Conservation (phyloP, 1,284 basidiomycete species). For the Ustilago esculenta region DNA sequence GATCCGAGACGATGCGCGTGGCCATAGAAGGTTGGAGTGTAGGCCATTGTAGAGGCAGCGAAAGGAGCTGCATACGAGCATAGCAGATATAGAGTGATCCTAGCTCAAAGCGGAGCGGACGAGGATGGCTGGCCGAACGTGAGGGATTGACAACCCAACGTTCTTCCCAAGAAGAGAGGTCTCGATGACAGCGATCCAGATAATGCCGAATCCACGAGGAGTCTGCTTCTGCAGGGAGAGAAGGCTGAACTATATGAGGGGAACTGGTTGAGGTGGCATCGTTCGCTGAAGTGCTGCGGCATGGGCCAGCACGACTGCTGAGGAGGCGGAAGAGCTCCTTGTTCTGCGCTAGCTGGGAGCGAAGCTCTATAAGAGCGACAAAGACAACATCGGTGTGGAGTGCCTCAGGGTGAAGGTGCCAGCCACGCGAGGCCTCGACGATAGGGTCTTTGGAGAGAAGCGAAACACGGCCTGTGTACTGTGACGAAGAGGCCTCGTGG, state of each 20-base stretch:
- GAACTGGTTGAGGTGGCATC: neutral
- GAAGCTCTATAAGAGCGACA: slow-evolving; percentile 43
- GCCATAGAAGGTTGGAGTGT: slow-evolving; percentile 24
- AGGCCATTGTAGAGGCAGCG: slow-evolving; percentile 28
- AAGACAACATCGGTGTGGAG: slow-evolving; percentile 39
- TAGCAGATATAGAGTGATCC: slow-evolving; percentile 46
- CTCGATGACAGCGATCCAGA: slow-evolving; percentile 32
- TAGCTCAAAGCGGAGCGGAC: slow-evolving; percentile 35
- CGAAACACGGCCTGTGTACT: slow-evolving; percentile 41
- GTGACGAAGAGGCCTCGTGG: slow-evolving; percentile 40
- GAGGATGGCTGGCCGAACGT: slow-evolving; percentile 19
- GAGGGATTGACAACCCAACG: slow-evolving; percentile 34
- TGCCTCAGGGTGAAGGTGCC: slow-evolving; percentile 41
- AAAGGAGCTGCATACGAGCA: slow-evolving; percentile 46
- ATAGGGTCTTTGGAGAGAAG: slow-evolving; percentile 39
- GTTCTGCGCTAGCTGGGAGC: slow-evolving; percentile 33
- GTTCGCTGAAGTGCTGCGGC: neutral
- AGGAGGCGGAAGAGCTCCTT: slow-evolving; percentile 39
- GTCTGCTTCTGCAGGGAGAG: slow-evolving; percentile 1
- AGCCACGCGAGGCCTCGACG: slow-evolving; percentile 30
- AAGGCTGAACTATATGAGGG: neutral
- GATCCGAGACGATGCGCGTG: slow-evolving; percentile 33
- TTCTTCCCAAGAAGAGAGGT: slow-evolving; percentile 39
- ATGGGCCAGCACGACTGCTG: slow-evolving; percentile 12
- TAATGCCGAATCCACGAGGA: slow-evolving; percentile 32